Evolutionary conservation across 2,329 filamentous ascomycete species (phyloP).

Genomic region (Aureobasidium subglaciale): DNA sequence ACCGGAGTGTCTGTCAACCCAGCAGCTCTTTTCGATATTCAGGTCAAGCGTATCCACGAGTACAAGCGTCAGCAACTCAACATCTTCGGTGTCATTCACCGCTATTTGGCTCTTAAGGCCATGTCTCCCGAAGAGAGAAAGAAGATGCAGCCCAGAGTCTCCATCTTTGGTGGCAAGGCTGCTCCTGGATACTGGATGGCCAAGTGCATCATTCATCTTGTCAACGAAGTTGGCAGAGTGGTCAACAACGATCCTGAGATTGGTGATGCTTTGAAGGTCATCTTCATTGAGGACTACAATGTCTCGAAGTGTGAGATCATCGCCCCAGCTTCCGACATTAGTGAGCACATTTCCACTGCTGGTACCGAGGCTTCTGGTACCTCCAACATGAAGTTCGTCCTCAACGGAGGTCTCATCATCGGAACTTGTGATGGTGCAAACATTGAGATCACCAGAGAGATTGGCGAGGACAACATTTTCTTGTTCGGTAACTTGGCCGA

Average conservation of each 20-base stretch:
- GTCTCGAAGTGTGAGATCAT: conserved; percentile 99
- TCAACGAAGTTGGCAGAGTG: conserved; percentile 84
- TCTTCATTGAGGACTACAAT: conserved; percentile 98
- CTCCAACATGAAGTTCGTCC: conserved; percentile 99
- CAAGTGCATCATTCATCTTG: conserved; percentile 91
- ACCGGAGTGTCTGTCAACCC: conserved; percentile 81
- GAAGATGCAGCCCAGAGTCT: conserved; percentile 80
- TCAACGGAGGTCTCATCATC: conserved; percentile 95
- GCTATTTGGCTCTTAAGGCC: conserved; percentile 82
- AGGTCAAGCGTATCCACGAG: conserved; percentile 98
- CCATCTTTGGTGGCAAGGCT: conserved; percentile 95
- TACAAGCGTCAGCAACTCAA: conserved; percentile 84
- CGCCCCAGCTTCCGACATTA: conserved; percentile 86
- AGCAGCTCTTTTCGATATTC: conserved; percentile 83
- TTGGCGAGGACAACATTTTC: conserved; percentile 97
- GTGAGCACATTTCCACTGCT: conserved; percentile 96
- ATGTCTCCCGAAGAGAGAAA: conserved; percentile 78
- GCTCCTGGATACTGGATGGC: conserved; percentile 99
- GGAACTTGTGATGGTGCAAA: conserved; percentile 97
- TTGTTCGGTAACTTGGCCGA: conserved; percentile 93
- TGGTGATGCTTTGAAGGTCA: conserved; percentile 89
- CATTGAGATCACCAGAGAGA: conserved; percentile 52
- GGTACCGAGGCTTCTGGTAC: conserved; percentile 85
- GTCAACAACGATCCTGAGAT: conserved; percentile 91
- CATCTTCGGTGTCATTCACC: conserved; percentile 95